phyloP scores from a whole-genome alignment of 2,329 filamentous ascomycete species.

The Shiraia bambusicola region DNA sequence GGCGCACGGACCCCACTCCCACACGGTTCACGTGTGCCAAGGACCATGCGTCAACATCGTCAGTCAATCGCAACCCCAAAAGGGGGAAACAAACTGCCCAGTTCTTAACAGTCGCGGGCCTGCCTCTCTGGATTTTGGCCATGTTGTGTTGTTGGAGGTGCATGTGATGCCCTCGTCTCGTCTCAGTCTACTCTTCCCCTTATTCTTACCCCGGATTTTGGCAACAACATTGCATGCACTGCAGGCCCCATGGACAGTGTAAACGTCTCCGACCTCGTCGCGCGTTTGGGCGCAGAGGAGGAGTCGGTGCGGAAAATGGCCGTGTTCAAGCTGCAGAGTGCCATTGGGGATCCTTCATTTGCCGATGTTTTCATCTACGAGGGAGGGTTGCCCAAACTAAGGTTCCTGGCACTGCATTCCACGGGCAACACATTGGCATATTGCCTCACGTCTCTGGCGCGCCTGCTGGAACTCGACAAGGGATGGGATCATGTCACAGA shows the following conservation, averaged over 20 bases:
- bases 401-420: constrained; percentile 79
- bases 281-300: constrained; percentile 63
- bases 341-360: constrained; percentile 93
- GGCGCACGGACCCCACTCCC: constrained; percentile 8
- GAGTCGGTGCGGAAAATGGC: constrained; percentile 98
- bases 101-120: constrained; percentile 3
- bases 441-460: constrained; percentile 82
- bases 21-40: constrained; percentile 30
- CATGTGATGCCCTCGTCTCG: constrained; percentile 14
- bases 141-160: constrained; percentile 10
- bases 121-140: constrained; percentile 3
- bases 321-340: constrained; percentile 94
- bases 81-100: constrained; percentile 7
- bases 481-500: constrained; percentile 88
- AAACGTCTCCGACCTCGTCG: constrained; percentile 60
- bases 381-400: constrained; percentile 78
- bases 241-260: constrained; percentile 53
- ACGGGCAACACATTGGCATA: constrained; percentile 95
- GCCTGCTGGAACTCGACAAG: constrained; percentile 92
- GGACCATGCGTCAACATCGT: constrained; percentile 8
- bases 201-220: constrained; percentile 16
- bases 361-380: constrained; percentile 94
- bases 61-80: constrained; percentile 16
- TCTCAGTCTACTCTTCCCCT: neutral
- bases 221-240: constrained; percentile 5